Evolutionary conservation across 192 early-diverging fungal species (phyloP).

Genomic region (Mortierella alpina): DNA sequence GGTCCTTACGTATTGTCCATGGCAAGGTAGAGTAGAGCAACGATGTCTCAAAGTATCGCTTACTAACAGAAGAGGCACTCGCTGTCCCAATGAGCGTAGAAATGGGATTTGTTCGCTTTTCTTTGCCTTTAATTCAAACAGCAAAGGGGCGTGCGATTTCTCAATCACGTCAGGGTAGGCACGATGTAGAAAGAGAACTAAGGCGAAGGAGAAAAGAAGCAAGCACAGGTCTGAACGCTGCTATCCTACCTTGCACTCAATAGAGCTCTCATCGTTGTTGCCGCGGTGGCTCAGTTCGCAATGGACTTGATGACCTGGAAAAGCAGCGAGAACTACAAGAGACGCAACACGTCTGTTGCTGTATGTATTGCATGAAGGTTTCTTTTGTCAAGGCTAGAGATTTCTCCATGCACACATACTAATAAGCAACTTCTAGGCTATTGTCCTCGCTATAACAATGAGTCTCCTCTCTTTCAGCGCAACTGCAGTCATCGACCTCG

Average conservation of each 20-base stretch:
- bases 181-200: no score
- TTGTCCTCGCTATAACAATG: background rate
- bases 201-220: no score
- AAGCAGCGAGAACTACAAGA: slow-evolving; percentile 25
- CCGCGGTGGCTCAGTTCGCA: background rate
- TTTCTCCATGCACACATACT: background rate
- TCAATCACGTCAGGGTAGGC: no score
- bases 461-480: slow-evolving; percentile 8
- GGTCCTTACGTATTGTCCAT: background rate
- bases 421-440: background rate
- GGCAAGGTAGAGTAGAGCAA: background rate
- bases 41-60: background rate
- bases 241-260: no score
- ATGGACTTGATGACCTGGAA: slow-evolving; percentile 29
- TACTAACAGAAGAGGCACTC: background rate
- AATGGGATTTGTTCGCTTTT: no score
- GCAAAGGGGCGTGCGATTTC: no score
- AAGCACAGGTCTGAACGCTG: no score
- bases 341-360: slow-evolving; percentile 2
- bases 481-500: slow-evolving; percentile 6
- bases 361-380: background rate
- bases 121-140: no score
- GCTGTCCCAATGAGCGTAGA: no score
- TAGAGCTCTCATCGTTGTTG: slow-evolving; percentile 11
- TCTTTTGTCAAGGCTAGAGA: background rate